phyloP scores from a whole-genome alignment of 2,329 filamentous ascomycete species.

The Aspergillus amoenus region DNA sequence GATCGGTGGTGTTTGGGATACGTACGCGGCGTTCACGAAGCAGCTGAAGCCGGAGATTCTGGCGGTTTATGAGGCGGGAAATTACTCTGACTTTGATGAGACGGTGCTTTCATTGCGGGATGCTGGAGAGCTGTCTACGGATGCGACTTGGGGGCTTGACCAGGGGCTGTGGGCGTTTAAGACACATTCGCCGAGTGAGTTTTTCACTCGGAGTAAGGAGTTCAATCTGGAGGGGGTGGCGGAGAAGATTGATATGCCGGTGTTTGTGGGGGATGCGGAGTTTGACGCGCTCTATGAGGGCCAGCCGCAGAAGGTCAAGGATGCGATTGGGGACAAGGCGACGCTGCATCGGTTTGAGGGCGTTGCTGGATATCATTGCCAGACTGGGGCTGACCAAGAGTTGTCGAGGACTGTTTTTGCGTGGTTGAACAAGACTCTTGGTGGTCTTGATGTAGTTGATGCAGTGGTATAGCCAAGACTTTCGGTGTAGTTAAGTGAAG shows the following conservation, averaged over 20 bases:
- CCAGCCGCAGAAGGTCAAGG: background rate
- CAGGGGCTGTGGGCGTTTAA: background rate
- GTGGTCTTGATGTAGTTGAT: too few relatives aligned
- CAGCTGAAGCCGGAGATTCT: background rate
- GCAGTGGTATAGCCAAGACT: too few relatives aligned
- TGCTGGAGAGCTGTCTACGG: background rate
- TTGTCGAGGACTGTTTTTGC: background rate
- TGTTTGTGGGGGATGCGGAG: constrained; percentile 1
- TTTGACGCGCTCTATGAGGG: background rate
- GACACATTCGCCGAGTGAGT: background rate
- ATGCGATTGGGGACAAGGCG: background rate
- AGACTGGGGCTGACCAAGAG: background rate
- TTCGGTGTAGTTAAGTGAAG: too few relatives aligned
- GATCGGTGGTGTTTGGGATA: background rate
- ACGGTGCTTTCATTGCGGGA: background rate
- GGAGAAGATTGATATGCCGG: background rate
- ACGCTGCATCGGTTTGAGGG: background rate
- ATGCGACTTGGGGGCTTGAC: background rate
- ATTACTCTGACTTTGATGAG: background rate
- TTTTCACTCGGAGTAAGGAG: background rate
- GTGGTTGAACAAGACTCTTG: background rate
- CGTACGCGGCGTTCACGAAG: background rate
- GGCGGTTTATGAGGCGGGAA: background rate
- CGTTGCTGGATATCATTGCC: background rate
- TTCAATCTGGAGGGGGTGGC: background rate